phyloP scores from a whole-genome alignment of 148 eudicot genomes.

The Mesembryanthemum crystallinum region DNA sequence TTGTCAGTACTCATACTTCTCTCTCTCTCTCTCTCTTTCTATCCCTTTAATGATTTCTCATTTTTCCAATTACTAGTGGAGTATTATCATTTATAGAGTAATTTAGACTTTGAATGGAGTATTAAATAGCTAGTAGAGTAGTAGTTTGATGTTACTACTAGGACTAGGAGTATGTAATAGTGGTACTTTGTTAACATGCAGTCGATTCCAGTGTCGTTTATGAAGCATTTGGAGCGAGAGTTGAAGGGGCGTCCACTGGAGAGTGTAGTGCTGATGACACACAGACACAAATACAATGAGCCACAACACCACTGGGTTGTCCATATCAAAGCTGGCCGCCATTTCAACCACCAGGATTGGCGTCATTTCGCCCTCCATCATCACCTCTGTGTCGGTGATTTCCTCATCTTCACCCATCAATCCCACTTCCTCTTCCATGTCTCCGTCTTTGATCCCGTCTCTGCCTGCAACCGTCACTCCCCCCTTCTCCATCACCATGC shows the following conservation, averaged over 20 bases:
- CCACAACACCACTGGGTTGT: constrained; percentile 16
- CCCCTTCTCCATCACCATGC: neutral
- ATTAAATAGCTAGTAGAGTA: too few species aligned
- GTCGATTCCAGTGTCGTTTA: constrained; percentile 1
- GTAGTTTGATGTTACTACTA: too few species aligned
- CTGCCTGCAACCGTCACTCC: constrained; percentile 1
- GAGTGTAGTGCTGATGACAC: constrained; percentile 11
- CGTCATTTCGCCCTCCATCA: neutral
- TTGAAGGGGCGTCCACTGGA: constrained; percentile 7
- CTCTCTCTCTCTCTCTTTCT: neutral
- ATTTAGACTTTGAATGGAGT: too few species aligned
- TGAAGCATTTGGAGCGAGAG: constrained; percentile 4
- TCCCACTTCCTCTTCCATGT: constrained; percentile 15
- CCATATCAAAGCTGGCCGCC: constrained; percentile 2
- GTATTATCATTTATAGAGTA: too few species aligned
- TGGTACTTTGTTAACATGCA: neutral
- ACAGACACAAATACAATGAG: neutral
- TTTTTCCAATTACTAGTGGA: neutral
- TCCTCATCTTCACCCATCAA: constrained; percentile 1
- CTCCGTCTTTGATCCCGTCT: constrained; percentile 16
- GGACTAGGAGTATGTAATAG: too few species aligned
- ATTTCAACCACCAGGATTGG: constrained; percentile 10
- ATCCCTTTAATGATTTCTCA: neutral
- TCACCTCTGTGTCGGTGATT: constrained; percentile 7
- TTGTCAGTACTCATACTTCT: constrained; percentile 12